Evolutionary conservation across 179 eudicot species (phyloP), one percentile per base, ranked within the genome.

Genomic region (Sideroxylon spinosum): DNA sequence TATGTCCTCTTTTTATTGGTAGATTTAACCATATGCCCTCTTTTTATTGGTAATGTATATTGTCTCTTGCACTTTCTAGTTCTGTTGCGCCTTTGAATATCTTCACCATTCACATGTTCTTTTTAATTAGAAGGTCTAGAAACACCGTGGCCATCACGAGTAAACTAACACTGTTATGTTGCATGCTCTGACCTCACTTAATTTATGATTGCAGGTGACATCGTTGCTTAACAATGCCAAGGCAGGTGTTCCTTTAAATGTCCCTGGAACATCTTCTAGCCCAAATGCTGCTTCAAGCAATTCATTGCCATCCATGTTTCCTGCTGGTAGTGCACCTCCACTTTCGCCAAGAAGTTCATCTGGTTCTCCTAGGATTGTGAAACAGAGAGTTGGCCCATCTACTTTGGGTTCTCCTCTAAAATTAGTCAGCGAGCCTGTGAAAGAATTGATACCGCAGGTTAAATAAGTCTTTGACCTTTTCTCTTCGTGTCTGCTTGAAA

Each of bases 311-410:
- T 95, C 98, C 70, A 91, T 95, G 94, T 93, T 93, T 87, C 93
- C 98, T 49, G 95, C 97, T 78, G 97, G 98, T 76, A 93, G 98
- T 79, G 91, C 93, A 10, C 98, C 98, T 73, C 97, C 98, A 17
- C 99, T 95, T 83, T 95, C 99, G 55, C 98, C 98, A 23, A 90
- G 98, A 83, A 93, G 98, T 82, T 90, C 95, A 74, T 89, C 98
- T 71, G 98, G 98, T 53, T 95, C 98, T 50, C 98, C 98, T 78
- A 93, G 98, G 79, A 48, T 86, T 81, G 73, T 84, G 86, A 95
- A 89, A 80, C 97, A 89, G 81, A 86, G 92, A 81, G 76, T 88
- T 11, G 97, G 91, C 22, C 98, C 89, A 62, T 95, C 98, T 67
- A 77, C 84, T 71, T 80, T 91, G 4, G 88, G 97, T 77, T 91